phyloP scores from a whole-genome alignment of 2,329 filamentous ascomycete species.

The Blastomyces gilchristii region DNA sequence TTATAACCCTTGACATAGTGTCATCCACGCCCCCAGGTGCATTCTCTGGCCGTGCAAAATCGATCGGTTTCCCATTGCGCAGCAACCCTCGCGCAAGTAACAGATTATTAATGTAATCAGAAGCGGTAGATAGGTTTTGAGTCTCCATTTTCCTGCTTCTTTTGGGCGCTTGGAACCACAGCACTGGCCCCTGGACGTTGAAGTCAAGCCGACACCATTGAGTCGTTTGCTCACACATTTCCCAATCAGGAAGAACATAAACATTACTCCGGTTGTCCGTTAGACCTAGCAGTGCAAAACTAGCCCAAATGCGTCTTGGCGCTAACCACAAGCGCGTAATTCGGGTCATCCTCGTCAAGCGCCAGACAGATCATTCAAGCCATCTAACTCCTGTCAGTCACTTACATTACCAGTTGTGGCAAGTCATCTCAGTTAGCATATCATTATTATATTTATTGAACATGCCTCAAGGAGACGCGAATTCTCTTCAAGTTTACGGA shows the following conservation, averaged over 20 bases:
- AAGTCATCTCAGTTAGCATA: neutral
- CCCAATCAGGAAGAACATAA: constrained; percentile 38
- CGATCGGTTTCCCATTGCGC: constrained; percentile 50
- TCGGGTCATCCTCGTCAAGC: neutral
- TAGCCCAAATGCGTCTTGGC: constrained; percentile 1
- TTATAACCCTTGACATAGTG: constrained; percentile 79
- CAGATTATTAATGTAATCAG: constrained; percentile 55
- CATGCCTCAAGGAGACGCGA: neutral
- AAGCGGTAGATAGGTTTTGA: constrained; percentile 49
- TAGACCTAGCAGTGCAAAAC: constrained; percentile 19
- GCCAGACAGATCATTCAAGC: neutral
- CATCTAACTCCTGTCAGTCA: neutral
- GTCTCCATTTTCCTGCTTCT: constrained; percentile 30
- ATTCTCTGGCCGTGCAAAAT: constrained; percentile 66
- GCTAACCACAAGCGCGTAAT: neutral
- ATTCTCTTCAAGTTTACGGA: constrained; percentile 30
- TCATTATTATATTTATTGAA: neutral
- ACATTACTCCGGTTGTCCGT: constrained; percentile 23
- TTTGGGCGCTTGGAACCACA: neutral
- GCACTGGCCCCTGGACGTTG: constrained; percentile 2
- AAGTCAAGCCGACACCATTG: constrained; percentile 1
- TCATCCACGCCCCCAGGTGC: constrained; percentile 50
- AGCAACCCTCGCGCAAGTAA: constrained; percentile 53
- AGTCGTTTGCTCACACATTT: constrained; percentile 11
- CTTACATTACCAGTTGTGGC: neutral